Evolutionary conservation across 352 stramenopile genomes (phyloP).

Genomic region (Lagenidium giganteum): DNA sequence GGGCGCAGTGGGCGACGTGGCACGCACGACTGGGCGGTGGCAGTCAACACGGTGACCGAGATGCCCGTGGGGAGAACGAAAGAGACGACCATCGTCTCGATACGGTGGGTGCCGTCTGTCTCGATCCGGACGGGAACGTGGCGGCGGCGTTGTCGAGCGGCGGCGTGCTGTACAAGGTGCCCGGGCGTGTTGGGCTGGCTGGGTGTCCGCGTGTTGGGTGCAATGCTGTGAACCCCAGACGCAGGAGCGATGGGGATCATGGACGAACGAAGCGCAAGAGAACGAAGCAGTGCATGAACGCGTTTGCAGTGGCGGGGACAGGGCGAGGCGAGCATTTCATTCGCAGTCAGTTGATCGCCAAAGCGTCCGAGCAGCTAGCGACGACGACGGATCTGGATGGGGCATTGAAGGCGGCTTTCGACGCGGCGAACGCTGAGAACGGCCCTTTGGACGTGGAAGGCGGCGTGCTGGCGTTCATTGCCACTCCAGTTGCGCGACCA

Average conservation of each 20-base stretch:
- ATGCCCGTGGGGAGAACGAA: not conserved
- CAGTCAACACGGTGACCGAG: not conserved
- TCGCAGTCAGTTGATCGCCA: conserved; percentile 29
- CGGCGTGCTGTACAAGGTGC: conserved; percentile 59
- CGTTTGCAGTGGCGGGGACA: conserved; percentile 47
- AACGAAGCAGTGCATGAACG: too few species aligned
- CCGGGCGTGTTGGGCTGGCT: conserved; percentile 56
- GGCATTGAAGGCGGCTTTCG: conserved; percentile 22
- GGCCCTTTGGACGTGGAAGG: conserved; percentile 39
- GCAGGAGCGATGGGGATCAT: conserved; percentile 9
- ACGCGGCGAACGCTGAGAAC: conserved; percentile 23
- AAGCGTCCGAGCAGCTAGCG: conserved; percentile 22
- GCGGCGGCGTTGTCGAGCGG: conserved; percentile 61
- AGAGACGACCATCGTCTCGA: conserved; percentile 24
- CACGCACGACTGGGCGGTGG: conserved; percentile 16
- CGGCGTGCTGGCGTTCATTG: conserved; percentile 34
- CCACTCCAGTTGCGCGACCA: too few species aligned
- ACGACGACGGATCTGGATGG: conserved; percentile 23
- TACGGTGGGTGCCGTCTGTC: conserved; percentile 57
- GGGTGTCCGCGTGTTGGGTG: conserved; percentile 63
- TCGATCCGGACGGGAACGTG: conserved; percentile 47
- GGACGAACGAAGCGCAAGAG: conserved; percentile 5
- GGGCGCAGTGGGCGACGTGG: conserved; percentile 45
- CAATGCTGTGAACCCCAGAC: conserved; percentile 29
- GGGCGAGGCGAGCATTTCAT: conserved; percentile 72